Percentiles rank a stretch among this genome's conserved stretches.
These are phyloP conservation scores for Boechera retrofracta DNA, from an alignment of 345 rosid species.

Conservation along the genomic window DNA sequence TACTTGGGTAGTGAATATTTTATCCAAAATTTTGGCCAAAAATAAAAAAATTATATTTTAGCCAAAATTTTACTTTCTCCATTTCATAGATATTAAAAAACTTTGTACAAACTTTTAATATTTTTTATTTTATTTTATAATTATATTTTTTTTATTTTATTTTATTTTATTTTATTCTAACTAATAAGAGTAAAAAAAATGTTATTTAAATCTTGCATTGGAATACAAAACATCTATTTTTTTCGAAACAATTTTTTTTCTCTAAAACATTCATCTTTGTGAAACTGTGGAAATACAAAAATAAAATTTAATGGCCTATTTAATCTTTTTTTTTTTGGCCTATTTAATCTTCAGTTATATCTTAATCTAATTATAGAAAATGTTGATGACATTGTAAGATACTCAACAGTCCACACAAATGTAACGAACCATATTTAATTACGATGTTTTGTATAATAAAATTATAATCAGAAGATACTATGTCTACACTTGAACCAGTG, in stretches of 20 bases:
- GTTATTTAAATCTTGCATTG: no score
- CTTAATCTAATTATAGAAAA: neutral
- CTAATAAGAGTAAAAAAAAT: no score
- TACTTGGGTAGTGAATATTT: neutral
- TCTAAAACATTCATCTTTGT: no score
- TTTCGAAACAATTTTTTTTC: no score
- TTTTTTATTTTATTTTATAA: no score
- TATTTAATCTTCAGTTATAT: neutral
- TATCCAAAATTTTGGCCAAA: neutral
- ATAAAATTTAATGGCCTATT: neutral
- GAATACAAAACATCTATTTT: no score
- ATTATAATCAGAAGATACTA: neutral
- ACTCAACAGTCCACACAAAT: neutral
- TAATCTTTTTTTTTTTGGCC: no score
- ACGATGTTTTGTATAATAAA: neutral
- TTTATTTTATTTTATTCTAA: no score
- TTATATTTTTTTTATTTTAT: no score
- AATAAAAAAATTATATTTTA: neutral
- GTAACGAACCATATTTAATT: neutral
- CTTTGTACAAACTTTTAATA: no score
- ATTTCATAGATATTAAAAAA: no score
- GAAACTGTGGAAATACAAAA: neutral
- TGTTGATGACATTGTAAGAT: constrained; percentile 9
- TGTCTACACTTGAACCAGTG: neutral
- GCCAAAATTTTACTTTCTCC: no score